These are phyloP conservation scores for Powellomyces hirtus DNA, from an alignment of 192 early-diverging fungal genomes.

Conservation along the genomic window DNA sequence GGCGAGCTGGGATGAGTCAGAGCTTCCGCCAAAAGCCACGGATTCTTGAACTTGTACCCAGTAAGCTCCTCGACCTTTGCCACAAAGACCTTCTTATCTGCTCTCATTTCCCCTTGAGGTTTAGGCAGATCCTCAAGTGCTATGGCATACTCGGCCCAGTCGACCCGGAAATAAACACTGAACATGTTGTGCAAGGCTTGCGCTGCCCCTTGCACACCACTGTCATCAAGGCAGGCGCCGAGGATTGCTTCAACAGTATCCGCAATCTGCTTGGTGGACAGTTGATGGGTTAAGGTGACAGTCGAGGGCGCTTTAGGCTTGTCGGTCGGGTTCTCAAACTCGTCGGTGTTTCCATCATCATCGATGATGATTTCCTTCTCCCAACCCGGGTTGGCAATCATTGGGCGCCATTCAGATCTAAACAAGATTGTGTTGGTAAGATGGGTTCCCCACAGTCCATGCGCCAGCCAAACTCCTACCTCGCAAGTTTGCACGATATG, in stretches of 20 bases:
- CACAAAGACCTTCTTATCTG: not conserved
- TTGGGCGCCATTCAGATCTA: slow-evolving; percentile 28
- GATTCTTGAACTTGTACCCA: slow-evolving; percentile 71
- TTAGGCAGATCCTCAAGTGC: not conserved
- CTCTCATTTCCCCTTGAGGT: not conserved
- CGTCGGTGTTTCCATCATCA: not conserved
- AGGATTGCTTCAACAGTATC: slow-evolving; percentile 83
- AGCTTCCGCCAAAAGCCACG: slow-evolving; percentile 68
- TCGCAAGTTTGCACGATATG: slow-evolving; percentile 12
- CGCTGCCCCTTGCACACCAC: slow-evolving; percentile 35
- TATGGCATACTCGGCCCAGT: slow-evolving; percentile 27
- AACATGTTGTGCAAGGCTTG: slow-evolving; percentile 33
- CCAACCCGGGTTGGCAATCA: slow-evolving; percentile 18
- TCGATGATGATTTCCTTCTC: slow-evolving; percentile 46
- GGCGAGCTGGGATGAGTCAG: slow-evolving; percentile 79
- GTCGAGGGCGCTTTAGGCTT: not conserved
- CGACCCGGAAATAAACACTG: slow-evolving; percentile 6
- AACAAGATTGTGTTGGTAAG: not conserved
- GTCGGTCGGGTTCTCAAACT: not conserved
- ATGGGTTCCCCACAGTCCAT: not conserved
- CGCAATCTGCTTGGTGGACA: slow-evolving; percentile 84
- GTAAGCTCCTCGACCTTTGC: slow-evolving; percentile 26
- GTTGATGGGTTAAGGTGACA: slow-evolving; percentile 6
- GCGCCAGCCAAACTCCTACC: not conserved
- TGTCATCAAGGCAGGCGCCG: slow-evolving; percentile 68